A percentile compares a stretch with the other conserved stretches of the same genome.
phyloP scores from a whole-genome alignment of 202 grass and related monocot species.

The Carex sylvatica region DNA sequence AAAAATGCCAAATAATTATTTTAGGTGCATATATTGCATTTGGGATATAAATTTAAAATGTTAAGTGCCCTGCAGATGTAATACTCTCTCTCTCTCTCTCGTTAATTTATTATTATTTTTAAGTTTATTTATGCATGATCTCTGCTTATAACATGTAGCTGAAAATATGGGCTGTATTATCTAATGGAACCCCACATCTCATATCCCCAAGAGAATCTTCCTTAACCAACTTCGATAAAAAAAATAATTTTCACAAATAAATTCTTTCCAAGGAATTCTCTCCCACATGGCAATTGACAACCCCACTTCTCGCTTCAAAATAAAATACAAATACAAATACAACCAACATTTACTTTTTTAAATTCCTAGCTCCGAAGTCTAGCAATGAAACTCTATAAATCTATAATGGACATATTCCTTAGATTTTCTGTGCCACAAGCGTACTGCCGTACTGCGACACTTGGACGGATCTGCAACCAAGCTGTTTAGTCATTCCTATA shows the following conservation, averaged over 20 bases:
- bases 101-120: background rate
- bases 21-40: background rate
- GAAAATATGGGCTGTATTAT: background rate
- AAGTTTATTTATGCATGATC: background rate
- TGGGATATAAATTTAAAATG: background rate
- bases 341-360: slow-evolving; percentile 20
- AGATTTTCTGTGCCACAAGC: slow-evolving; percentile 3
- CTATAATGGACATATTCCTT: background rate
- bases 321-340: slow-evolving; percentile 40
- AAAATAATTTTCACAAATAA: slow-evolving; percentile 1
- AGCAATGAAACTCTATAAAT: background rate
- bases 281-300: slow-evolving; percentile 25
- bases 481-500: no score
- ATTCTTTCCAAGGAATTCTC: slow-evolving; percentile 1
- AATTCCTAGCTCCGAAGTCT: slow-evolving; percentile 12
- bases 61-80: background rate
- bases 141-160: background rate
- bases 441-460: background rate
- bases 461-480: no score
- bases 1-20: background rate
- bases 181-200: background rate
- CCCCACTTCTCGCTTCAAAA: slow-evolving; percentile 22
- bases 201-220: slow-evolving; percentile 10
- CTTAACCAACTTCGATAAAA: slow-evolving; percentile 10
- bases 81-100: background rate